phyloP scores from a whole-genome alignment of 2,329 filamentous ascomycete species.

The Aschersonia sp. region DNA sequence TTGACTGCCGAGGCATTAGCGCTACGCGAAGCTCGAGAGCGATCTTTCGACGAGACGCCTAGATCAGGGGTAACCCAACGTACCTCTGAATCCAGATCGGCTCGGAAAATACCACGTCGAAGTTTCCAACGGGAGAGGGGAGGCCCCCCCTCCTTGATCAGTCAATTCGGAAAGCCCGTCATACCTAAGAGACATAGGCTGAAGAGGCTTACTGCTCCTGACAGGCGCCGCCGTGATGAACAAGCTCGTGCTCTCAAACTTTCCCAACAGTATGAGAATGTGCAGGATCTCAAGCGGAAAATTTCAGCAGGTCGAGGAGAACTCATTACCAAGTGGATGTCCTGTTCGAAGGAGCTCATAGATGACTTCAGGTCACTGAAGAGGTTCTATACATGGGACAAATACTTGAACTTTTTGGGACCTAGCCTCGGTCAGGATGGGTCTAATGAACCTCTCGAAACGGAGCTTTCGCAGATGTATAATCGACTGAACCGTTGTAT shows the following conservation, averaged over 20 bases:
- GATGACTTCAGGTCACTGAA: slow-evolving; percentile 50
- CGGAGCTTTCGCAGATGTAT: slow-evolving; percentile 38
- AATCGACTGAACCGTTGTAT: slow-evolving; percentile 39
- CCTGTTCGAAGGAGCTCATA: slow-evolving; percentile 41
- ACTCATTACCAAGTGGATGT: slow-evolving; percentile 39
- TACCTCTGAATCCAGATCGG: background rate
- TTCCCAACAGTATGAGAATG: slow-evolving; percentile 26
- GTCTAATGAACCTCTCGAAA: slow-evolving; percentile 15
- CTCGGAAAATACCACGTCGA: background rate
- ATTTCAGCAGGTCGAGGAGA: slow-evolving; percentile 26
- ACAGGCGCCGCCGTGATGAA: slow-evolving; percentile 29
- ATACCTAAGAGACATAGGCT: slow-evolving; percentile 28
- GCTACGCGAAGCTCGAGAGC: slow-evolving; percentile 35
- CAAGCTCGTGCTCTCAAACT: slow-evolving; percentile 24
- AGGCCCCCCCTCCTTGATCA: background rate
- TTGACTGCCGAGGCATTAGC: slow-evolving; percentile 63
- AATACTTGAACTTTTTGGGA: slow-evolving; percentile 44
- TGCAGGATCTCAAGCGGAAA: slow-evolving; percentile 25
- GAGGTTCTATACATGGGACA: slow-evolving; percentile 52
- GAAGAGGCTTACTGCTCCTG: slow-evolving; percentile 28
- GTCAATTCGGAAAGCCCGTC: background rate
- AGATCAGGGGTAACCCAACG: background rate
- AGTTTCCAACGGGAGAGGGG: background rate
- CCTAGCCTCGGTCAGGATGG: slow-evolving; percentile 10
- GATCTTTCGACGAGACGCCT: background rate